Evolutionary conservation across 148 eudicot genomes (phyloP).

Genomic region (Vaccinium vitisidaea): DNA sequence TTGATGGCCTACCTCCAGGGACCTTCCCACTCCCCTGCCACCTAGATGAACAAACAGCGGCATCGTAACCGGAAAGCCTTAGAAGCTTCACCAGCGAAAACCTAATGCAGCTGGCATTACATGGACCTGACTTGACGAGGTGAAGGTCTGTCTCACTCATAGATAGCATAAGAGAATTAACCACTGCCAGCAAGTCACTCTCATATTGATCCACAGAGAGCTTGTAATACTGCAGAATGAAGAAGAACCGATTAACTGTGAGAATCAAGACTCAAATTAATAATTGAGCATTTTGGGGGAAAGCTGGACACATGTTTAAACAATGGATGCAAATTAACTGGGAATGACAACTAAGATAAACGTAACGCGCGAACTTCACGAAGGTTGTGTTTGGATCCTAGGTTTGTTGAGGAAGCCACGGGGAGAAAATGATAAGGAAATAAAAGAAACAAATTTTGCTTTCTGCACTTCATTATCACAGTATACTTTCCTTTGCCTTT

Average conservation of each 20-base stretch:
- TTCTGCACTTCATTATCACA: not conserved
- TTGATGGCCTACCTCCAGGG: constrained; percentile 63
- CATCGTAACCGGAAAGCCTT: constrained; percentile 76
- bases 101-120: constrained; percentile 78
- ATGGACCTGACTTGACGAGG: constrained; percentile 50
- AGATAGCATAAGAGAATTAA: constrained; percentile 64
- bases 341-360: not conserved
- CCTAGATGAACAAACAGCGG: constrained; percentile 77
- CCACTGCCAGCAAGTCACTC: constrained; percentile 54
- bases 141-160: constrained; percentile 50
- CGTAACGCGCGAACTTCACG: not conserved
- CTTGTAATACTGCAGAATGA: constrained; percentile 57
- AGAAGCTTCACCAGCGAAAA: constrained; percentile 77
- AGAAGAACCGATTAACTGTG: not conserved
- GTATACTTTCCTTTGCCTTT: not conserved
- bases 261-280: not conserved
- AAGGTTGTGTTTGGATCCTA: not conserved
- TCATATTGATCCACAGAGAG: constrained; percentile 65
- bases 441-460: not conserved
- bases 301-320: not conserved
- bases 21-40: constrained; percentile 76
- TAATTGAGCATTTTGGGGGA: not conserved
- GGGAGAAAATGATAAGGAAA: not conserved
- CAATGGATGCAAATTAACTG: not conserved
- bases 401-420: not conserved